Conservation (phyloP, 805 yeast species). For the Metschnikowia continentalis region DNA sequence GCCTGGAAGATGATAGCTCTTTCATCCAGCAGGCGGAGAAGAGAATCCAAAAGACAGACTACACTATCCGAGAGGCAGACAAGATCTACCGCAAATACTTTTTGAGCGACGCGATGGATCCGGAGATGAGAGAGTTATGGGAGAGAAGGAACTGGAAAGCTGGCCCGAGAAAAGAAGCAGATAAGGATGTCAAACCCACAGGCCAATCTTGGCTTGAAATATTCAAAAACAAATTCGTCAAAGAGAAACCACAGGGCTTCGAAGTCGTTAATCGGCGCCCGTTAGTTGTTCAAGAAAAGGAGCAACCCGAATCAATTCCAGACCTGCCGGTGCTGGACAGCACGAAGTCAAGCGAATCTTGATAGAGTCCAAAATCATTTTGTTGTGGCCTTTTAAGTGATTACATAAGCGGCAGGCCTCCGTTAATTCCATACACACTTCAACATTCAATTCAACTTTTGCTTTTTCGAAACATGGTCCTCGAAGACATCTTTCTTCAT, state of each 20-base stretch:
- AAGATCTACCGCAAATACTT: conserved; percentile 42
- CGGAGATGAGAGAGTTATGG: conserved; percentile 51
- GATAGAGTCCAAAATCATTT: not conserved
- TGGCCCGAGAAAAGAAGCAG: conserved; percentile 1
- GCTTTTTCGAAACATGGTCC: conserved; percentile 15
- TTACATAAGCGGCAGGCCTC: not conserved
- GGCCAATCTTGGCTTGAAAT: not conserved
- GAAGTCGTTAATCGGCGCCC: conserved; percentile 35
- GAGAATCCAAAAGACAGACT: conserved; percentile 36
- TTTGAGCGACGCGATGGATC: conserved; percentile 42
- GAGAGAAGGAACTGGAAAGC: conserved; percentile 34
- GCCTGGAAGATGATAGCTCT: conserved; percentile 1
- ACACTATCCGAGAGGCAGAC: conserved; percentile 61
- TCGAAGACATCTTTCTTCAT: conserved; percentile 41
- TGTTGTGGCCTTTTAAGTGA: not conserved
- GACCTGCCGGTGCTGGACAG: not conserved
- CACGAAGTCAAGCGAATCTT: not conserved
- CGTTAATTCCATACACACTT: not conserved
- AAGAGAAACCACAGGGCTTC: conserved; percentile 21
- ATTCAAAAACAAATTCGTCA: not conserved
- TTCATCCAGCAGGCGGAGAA: conserved; percentile 6
- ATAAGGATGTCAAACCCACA: not conserved
- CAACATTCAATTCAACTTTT: conserved; percentile 16
- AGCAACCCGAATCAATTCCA: not conserved
- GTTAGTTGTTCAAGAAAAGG: conserved; percentile 21